phyloP scores from a whole-genome alignment of 345 rosid genomes.

The Punica granatum region DNA sequence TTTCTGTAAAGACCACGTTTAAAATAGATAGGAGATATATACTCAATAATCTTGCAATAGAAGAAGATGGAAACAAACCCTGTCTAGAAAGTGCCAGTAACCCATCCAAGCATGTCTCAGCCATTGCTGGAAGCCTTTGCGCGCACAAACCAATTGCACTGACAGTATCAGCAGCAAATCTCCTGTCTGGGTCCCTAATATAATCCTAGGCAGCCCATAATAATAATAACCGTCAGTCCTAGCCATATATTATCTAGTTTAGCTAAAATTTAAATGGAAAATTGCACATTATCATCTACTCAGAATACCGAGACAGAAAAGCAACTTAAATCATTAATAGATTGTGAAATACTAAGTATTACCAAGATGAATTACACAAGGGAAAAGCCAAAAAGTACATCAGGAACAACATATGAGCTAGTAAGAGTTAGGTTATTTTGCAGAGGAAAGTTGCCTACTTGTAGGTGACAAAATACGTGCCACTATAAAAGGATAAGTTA shows the following conservation, averaged over 20 bases:
- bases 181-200: constrained; percentile 82
- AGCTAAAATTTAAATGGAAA: background rate
- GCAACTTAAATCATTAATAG: background rate
- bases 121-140: constrained; percentile 54
- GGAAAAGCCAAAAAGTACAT: background rate
- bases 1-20: constrained; percentile 42
- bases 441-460: background rate
- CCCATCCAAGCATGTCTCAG: constrained; percentile 65
- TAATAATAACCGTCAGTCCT: constrained; percentile 27
- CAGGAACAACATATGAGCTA: background rate
- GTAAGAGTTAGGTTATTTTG: background rate
- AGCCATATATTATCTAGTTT: background rate
- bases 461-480: background rate
- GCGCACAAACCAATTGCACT: constrained; percentile 88
- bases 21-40: constrained; percentile 13
- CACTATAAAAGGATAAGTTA: background rate
- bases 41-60: background rate
- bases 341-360: background rate
- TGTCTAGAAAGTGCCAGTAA: constrained; percentile 55
- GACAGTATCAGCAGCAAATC: constrained; percentile 81
- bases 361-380: background rate
- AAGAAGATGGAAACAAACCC: constrained; percentile 38
- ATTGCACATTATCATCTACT: background rate
- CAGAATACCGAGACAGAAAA: background rate
- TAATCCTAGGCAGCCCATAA: constrained; percentile 59